Evolutionary conservation across 2,329 filamentous ascomycete genomes (phyloP).

Genomic region (Dactylella cylindrospora): DNA sequence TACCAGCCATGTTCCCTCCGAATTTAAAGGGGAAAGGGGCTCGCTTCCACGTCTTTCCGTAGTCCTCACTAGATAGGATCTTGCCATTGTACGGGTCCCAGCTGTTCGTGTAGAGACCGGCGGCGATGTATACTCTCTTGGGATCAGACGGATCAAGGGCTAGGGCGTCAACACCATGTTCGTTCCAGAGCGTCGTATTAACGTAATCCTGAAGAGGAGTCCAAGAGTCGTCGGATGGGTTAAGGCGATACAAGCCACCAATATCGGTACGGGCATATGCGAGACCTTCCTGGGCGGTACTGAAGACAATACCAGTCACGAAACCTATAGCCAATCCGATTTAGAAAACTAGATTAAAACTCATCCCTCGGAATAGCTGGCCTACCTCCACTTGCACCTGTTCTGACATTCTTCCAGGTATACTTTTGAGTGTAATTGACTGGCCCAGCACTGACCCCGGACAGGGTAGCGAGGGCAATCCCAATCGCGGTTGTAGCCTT

Average conservation of each 20-base stretch:
- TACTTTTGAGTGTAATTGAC: conserved; percentile 47
- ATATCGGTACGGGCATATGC: conserved; percentile 63
- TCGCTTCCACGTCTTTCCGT: conserved; percentile 58
- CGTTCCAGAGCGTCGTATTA: conserved; percentile 56
- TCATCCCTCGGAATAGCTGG: no score
- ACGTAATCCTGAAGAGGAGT: conserved; percentile 59
- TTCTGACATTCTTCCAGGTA: conserved; percentile 58
- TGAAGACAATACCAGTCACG: conserved; percentile 61
- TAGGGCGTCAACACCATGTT: conserved; percentile 62
- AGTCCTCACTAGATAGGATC: conserved; percentile 60
- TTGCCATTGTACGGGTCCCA: conserved; percentile 62
- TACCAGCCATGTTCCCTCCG: conserved; percentile 64
- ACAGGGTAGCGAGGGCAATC: conserved; percentile 24
- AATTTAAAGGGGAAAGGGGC: conserved; percentile 62
- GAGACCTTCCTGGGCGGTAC: conserved; percentile 55
- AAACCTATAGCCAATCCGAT: conserved; percentile 52
- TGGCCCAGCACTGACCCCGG: conserved; percentile 17
- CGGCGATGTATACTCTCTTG: conserved; percentile 59
- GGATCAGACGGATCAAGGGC: conserved; percentile 61
- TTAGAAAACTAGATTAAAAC: not conserved
- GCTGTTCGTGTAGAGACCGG: conserved; percentile 62
- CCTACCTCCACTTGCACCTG: conserved; percentile 60
- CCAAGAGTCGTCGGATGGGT: conserved; percentile 61
- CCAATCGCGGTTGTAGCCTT: conserved; percentile 7
- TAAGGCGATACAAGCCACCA: conserved; percentile 61